Conservation (phyloP, 768 basidiomycete genomes). For the Tulasnella calospora region DNA sequence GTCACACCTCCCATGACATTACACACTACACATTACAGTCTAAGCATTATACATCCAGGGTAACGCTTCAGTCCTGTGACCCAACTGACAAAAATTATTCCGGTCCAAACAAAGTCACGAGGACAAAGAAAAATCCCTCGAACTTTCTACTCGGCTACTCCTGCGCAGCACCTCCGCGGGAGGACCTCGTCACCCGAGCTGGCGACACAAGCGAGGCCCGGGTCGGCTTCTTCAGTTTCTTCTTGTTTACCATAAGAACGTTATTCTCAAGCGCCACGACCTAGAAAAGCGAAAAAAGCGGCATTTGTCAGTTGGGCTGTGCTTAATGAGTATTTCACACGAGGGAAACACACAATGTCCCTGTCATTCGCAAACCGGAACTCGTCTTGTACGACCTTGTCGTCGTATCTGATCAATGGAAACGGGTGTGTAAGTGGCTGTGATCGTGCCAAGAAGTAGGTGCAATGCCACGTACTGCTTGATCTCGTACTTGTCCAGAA, state of each 20-base stretch:
- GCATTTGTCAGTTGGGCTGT: neutral
- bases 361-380: slow-evolving; percentile 98
- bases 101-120: neutral
- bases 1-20: neutral
- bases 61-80: neutral
- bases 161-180: neutral
- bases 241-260: slow-evolving; percentile 92
- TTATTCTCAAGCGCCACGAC: slow-evolving; percentile 94
- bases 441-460: neutral
- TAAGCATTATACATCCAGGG: neutral
- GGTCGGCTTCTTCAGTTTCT: slow-evolving; percentile 76
- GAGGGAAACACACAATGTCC: slow-evolving; percentile 62
- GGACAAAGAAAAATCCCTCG: neutral
- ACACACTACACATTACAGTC: neutral
- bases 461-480: slow-evolving; percentile 51
- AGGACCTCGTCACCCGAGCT: slow-evolving; percentile 10
- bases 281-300: slow-evolving; percentile 41
- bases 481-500: slow-evolving; percentile 88
- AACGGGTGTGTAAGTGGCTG: neutral
- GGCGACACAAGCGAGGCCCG: slow-evolving; percentile 36
- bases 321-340: neutral
- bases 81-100: neutral
- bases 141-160: neutral
- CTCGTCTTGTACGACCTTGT: slow-evolving; percentile 91
- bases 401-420: slow-evolving; percentile 60